phyloP scores from a whole-genome alignment of 202 grass and related monocot species.

The Zoysia matrella region DNA sequence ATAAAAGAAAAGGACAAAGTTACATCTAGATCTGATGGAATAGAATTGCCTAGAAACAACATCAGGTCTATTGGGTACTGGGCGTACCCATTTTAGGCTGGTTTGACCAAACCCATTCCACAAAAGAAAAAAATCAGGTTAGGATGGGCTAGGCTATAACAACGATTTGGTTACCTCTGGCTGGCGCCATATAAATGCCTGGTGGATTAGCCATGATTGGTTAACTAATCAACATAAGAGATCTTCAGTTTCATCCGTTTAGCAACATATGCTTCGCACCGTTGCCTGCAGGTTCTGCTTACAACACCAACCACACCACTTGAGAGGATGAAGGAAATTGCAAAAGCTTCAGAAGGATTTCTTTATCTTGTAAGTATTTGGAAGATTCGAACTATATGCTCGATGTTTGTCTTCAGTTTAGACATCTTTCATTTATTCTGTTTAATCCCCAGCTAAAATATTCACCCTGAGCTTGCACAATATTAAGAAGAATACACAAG shows the following conservation, averaged over 20 bases:
- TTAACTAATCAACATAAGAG: neutral
- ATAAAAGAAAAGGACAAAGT: neutral
- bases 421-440: neutral
- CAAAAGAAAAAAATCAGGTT: neutral
- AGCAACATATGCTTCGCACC: neutral
- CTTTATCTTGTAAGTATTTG: conserved; percentile 56
- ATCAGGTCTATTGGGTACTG: neutral
- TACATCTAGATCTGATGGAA: neutral
- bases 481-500: too few species aligned
- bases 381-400: conserved; percentile 1
- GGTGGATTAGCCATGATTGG: neutral
- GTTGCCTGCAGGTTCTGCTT: conserved; percentile 41
- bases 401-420: neutral
- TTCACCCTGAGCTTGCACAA: neutral
- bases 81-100: neutral
- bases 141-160: neutral
- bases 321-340: conserved; percentile 48
- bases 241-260: conserved; percentile 22
- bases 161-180: neutral
- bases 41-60: neutral
- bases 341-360: conserved; percentile 64
- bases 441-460: neutral
- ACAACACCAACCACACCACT: conserved; percentile 51
- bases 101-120: neutral
- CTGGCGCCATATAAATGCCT: neutral